A percentile compares a stretch with the other conserved stretches of the same genome.
These are phyloP conservation scores for Eucalyptus decipiens DNA, from an alignment of 345 rosid species.

Conservation along the genomic window DNA sequence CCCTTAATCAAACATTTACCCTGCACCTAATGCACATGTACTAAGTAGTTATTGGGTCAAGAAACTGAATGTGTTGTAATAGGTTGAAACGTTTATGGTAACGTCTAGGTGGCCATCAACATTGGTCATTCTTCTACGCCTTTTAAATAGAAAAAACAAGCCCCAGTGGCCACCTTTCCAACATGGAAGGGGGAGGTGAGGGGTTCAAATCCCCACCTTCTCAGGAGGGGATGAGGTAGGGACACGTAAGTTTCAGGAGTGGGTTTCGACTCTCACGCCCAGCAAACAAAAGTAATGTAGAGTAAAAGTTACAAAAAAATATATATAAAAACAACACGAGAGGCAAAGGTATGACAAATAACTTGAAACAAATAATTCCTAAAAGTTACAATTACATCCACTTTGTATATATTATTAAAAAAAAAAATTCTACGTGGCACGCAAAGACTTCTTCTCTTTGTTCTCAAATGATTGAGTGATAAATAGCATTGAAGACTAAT, in stretches of 20 bases:
- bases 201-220: no score
- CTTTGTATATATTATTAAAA: neutral
- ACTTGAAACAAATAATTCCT: no score
- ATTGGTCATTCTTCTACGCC: neutral
- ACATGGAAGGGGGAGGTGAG: no score
- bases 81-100: neutral
- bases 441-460: neutral
- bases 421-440: neutral
- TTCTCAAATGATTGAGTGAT: neutral
- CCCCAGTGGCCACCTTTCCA: no score
- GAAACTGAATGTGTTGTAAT: neutral
- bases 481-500: neutral
- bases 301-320: no score
- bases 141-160: no score
- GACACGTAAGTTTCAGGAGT: no score
- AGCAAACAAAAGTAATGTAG: no score
- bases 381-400: neutral
- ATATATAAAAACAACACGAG: neutral
- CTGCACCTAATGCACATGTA: neutral
- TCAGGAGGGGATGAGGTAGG: no score
- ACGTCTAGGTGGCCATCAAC: neutral
- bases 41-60: neutral
- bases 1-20: neutral
- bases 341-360: neutral
- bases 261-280: no score